Conservation (phyloP, 768 basidiomycete species). For the Wakefieldia striispora region DNA sequence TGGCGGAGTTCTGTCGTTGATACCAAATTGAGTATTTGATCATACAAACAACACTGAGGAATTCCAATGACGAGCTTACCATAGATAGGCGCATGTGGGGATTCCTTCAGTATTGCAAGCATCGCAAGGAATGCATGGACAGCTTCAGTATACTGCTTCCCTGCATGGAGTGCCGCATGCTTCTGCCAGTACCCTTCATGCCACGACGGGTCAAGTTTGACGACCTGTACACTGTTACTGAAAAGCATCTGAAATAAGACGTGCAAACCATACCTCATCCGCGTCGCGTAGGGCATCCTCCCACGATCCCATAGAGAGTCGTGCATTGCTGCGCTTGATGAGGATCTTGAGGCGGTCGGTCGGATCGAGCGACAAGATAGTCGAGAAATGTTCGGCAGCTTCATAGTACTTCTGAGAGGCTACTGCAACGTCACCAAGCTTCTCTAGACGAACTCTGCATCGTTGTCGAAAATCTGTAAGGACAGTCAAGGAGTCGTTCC, state of each 20-base stretch:
- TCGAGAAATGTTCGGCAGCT: background rate
- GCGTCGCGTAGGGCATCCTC: background rate
- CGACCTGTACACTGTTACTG: background rate
- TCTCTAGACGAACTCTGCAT: no score
- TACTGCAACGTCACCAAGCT: background rate
- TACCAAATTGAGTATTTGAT: background rate
- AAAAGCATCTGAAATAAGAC: no score
- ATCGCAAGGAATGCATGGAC: background rate
- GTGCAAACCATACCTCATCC: slow-evolving; percentile 1
- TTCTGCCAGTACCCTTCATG: background rate
- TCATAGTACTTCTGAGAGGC: background rate
- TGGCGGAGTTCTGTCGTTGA: background rate
- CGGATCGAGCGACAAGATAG: background rate
- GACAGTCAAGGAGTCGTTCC: no score
- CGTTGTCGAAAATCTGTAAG: no score
- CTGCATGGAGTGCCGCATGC: background rate
- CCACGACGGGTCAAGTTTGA: background rate
- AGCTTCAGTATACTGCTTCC: background rate
- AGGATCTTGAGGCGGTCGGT: background rate
- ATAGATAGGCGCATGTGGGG: background rate
- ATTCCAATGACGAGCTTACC: background rate
- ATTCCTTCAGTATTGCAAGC: slow-evolving; percentile 1
- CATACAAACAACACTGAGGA: background rate
- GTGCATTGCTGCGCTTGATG: slow-evolving; percentile 1
- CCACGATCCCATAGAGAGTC: background rate